Evolutionary conservation across 2,329 filamentous ascomycete genomes (phyloP).

Genomic region (Hypoxylon sp.): DNA sequence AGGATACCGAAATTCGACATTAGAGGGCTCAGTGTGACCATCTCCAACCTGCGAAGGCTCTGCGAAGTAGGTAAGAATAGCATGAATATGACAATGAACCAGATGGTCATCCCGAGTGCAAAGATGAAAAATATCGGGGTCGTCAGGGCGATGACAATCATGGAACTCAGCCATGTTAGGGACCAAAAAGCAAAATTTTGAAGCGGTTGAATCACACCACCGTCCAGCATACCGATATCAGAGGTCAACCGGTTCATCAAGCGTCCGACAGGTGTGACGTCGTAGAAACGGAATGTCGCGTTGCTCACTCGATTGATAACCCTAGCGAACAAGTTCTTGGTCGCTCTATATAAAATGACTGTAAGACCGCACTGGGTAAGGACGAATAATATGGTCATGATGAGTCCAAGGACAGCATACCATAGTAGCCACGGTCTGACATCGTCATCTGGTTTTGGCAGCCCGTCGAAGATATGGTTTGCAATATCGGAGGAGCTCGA

Average conservation of each 20-base stretch:
- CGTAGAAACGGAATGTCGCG: slow-evolving; percentile 91
- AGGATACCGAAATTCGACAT: slow-evolving; percentile 95
- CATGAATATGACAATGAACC: slow-evolving; percentile 81
- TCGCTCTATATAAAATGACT: slow-evolving; percentile 84
- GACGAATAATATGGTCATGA: slow-evolving; percentile 72
- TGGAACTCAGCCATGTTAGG: slow-evolving; percentile 79
- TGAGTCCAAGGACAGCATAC: slow-evolving; percentile 76
- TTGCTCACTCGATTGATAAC: slow-evolving; percentile 81
- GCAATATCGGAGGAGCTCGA: slow-evolving; percentile 35
- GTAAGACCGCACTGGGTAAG: slow-evolving; percentile 78
- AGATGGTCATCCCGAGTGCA: slow-evolving; percentile 74
- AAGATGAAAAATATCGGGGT: slow-evolving; percentile 84
- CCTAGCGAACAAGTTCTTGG: slow-evolving; percentile 79
- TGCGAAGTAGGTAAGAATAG: slow-evolving; percentile 87
- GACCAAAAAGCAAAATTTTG: slow-evolving; percentile 78
- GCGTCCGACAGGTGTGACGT: slow-evolving; percentile 88
- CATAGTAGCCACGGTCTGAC: slow-evolving; percentile 81
- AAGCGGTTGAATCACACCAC: slow-evolving; percentile 83
- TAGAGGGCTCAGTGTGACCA: slow-evolving; percentile 88
- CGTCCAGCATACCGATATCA: slow-evolving; percentile 91
- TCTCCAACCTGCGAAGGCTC: slow-evolving; percentile 85
- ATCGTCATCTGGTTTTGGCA: slow-evolving; percentile 77
- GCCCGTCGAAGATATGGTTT: slow-evolving; percentile 60
- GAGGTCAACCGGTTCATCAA: slow-evolving; percentile 94
- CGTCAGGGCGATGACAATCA: slow-evolving; percentile 83